phyloP scores from a whole-genome alignment of 352 stramenopile genomes.

The Plasmopara muralis region DNA sequence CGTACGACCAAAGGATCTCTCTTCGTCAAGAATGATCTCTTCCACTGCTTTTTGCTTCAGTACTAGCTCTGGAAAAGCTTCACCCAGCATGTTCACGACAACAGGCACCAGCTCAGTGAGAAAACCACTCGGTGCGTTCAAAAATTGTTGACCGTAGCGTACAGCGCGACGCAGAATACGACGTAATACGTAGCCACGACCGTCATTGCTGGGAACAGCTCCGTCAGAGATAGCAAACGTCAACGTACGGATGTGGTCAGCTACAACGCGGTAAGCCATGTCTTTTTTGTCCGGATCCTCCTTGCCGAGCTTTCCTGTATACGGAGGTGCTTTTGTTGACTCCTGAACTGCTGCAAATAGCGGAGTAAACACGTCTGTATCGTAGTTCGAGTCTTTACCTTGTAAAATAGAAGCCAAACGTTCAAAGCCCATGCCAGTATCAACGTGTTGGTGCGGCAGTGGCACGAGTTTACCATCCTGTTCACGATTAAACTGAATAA shows the following conservation, averaged over 20 bases:
- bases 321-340: slow-evolving; percentile 66
- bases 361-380: slow-evolving; percentile 97
- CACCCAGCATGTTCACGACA: slow-evolving; percentile 91
- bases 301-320: slow-evolving; percentile 79
- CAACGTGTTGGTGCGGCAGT: slow-evolving; percentile 95
- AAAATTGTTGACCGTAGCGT: slow-evolving; percentile 96
- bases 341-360: slow-evolving; percentile 93
- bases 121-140: slow-evolving; percentile 93
- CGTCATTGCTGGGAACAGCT: slow-evolving; percentile 95
- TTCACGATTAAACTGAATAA: slow-evolving; percentile 98
- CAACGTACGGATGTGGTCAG: slow-evolving; percentile 97
- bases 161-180: slow-evolving; percentile 97
- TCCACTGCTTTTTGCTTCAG: slow-evolving; percentile 86
- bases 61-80: slow-evolving; percentile 94
- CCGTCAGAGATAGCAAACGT: slow-evolving; percentile 98
- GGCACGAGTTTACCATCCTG: slow-evolving; percentile 78
- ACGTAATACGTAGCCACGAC: slow-evolving; percentile 96
- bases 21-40: slow-evolving; percentile 96
- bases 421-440: slow-evolving; percentile 99
- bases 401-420: slow-evolving; percentile 89
- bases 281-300: slow-evolving; percentile 87
- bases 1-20: slow-evolving; percentile 92
- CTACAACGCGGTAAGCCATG: slow-evolving; percentile 93
- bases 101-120: slow-evolving; percentile 91
- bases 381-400: slow-evolving; percentile 96